Evolutionary conservation across 1,139 yeast species (phyloP).

Genomic region (Arxiozyma telluris): DNA sequence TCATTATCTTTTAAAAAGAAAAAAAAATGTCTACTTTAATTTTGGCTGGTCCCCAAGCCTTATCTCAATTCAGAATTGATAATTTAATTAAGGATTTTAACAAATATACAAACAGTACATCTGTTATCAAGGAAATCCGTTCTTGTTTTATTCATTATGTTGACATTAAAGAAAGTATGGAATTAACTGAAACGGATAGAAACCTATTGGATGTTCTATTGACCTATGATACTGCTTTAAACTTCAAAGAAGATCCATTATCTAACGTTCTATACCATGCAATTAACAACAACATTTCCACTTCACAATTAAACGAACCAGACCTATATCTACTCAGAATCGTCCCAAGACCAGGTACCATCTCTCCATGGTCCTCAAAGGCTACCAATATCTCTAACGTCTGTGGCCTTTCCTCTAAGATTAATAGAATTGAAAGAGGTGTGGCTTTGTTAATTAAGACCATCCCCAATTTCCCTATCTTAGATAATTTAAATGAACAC

Average conservation of each 20-base stretch:
- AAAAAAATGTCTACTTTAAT: conserved; percentile 41
- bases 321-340: conserved; percentile 61
- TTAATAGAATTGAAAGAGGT: conserved; percentile 89
- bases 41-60: conserved; percentile 84
- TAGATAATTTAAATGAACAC: conserved; percentile 43
- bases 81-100: conserved; percentile 67
- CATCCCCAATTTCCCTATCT: conserved; percentile 57
- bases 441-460: conserved; percentile 62
- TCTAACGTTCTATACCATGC: conserved; percentile 42
- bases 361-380: conserved; percentile 98
- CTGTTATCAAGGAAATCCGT: conserved; percentile 57
- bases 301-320: conserved; percentile 33
- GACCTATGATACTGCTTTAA: conserved; percentile 66
- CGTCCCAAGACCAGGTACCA: conserved; percentile 90
- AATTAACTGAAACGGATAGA: conserved; percentile 34
- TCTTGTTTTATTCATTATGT: conserved; percentile 79
- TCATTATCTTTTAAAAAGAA: background rate
- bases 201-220: conserved; percentile 54
- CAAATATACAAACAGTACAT: conserved; percentile 40
- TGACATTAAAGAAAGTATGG: conserved; percentile 37
- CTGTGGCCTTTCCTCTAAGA: conserved; percentile 64
- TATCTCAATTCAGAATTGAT: conserved; percentile 76
- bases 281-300: conserved; percentile 24
- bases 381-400: conserved; percentile 91
- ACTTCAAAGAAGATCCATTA: conserved; percentile 39